Evolutionary conservation across 345 rosid genomes (phyloP).

Genomic region (Camelina neglecta): DNA sequence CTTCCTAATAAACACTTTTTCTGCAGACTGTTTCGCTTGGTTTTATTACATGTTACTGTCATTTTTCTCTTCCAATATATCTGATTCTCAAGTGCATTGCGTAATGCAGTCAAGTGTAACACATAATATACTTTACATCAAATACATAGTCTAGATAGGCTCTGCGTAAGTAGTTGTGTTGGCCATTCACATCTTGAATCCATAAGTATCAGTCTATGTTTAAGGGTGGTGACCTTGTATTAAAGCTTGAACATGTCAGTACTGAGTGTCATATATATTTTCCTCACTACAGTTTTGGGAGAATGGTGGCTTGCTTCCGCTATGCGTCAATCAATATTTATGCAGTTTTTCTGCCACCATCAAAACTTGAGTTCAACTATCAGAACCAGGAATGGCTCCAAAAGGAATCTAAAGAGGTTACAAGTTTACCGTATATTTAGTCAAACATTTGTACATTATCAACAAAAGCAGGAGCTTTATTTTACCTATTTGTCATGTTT

Average conservation of each 20-base stretch:
- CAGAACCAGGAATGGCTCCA: slow-evolving; percentile 83
- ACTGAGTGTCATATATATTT: slow-evolving; percentile 40
- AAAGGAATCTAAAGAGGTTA: slow-evolving; percentile 82
- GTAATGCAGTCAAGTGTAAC: slow-evolving; percentile 11
- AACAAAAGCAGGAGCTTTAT: slow-evolving; percentile 22
- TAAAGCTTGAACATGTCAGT: slow-evolving; percentile 13
- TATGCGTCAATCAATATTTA: slow-evolving; percentile 88
- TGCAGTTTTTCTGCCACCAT: slow-evolving; percentile 83
- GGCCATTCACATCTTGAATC: slow-evolving; percentile 3
- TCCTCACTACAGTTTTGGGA: slow-evolving; percentile 71
- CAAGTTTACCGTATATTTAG: slow-evolving; percentile 9
- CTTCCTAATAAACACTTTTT: slow-evolving; percentile 8
- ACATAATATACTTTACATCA: slow-evolving; percentile 5
- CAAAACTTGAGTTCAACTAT: slow-evolving; percentile 77
- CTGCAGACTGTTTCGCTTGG: slow-evolving; percentile 8
- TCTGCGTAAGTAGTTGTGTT: slow-evolving; percentile 13
- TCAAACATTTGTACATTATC: background rate
- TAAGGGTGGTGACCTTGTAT: slow-evolving; percentile 23
- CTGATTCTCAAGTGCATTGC: slow-evolving; percentile 27
- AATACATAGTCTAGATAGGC: slow-evolving; percentile 9
- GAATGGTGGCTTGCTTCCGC: slow-evolving; percentile 96
- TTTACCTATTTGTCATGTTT: slow-evolving; percentile 22
- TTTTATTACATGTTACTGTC: background rate
- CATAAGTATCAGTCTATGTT: slow-evolving; percentile 27
- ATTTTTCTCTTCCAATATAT: slow-evolving; percentile 18